Conservation (phyloP, 192 early-diverging fungal species). For the Pilaira anomala region DNA sequence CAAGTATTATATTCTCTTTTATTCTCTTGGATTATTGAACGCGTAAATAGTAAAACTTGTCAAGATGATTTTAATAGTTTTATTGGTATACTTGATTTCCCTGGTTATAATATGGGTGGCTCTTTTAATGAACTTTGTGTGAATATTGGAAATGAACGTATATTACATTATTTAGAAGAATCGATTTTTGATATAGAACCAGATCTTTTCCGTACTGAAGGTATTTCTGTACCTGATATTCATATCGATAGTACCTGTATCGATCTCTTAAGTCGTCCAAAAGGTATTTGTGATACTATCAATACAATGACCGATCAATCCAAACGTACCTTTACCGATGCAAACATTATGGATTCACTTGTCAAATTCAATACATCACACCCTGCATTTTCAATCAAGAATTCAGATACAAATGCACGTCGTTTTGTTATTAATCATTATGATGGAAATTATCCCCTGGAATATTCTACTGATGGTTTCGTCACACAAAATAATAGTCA, state of each 20-base stretch:
- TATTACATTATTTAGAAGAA: constrained; percentile 55
- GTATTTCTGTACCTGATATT: constrained; percentile 47
- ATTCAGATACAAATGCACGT: constrained; percentile 29
- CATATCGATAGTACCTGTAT: constrained; percentile 24
- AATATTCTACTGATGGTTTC: constrained; percentile 76
- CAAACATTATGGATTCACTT: constrained; percentile 32
- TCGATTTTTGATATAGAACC: constrained; percentile 49
- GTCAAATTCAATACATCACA: constrained; percentile 35
- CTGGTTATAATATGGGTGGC: constrained; percentile 55
- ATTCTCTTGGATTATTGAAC: constrained; percentile 87
- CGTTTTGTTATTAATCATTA: constrained; percentile 75
- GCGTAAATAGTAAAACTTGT: constrained; percentile 80
- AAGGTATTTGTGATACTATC: constrained; percentile 42
- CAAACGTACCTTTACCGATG: constrained; percentile 41
- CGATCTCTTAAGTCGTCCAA: constrained; percentile 53
- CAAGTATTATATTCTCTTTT: constrained; percentile 80
- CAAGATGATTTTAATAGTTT: constrained; percentile 67
- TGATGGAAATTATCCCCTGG: constrained; percentile 50
- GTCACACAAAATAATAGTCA: constrained; percentile 68
- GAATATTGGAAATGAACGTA: constrained; percentile 63
- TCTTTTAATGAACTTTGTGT: constrained; percentile 68
- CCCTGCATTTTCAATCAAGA: constrained; percentile 39
- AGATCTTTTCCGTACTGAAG: constrained; percentile 49
- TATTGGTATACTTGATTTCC: constrained; percentile 77
- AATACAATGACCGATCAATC: constrained; percentile 39